Base-by-base conservation (phyloP, 495 filamentous ascomycete genomes). In the Aspergillus cristatus region DNA sequence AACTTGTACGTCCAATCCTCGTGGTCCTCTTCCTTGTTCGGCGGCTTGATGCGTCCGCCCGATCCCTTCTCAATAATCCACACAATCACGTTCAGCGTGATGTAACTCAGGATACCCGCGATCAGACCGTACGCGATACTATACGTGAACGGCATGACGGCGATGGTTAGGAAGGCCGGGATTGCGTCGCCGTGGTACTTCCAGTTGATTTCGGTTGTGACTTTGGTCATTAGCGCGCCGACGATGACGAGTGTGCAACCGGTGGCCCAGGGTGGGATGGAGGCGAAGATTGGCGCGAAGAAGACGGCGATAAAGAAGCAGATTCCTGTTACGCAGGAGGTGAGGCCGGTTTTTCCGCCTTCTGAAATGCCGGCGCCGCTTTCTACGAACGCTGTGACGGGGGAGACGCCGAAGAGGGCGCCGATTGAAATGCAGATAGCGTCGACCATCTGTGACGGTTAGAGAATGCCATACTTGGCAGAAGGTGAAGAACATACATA, bases 231-330 rank as follows among this genome's bases (percentile, higher is more conserved):
- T 69, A 90, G 78, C 20, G 79, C 75, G 22, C 84, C 82, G 37
- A 90, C 82, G 24, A 90, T 73, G 45, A 90, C 73, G 14, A 90
- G 75, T 15, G 85, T 86, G 58, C 78, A 84, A 14, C 84, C 84
- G 3, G 84, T 90, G 1, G 84, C 84, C 83, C 83, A 90, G 0
- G 82, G 74, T 3, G 84, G 84, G 42, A 90, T 89, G 0, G 78
- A 84, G 11, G 84, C 84, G 54, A 89, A 89, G 41, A 90, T 86
- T 1, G 84, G 84, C 0, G 84, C 83, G 55, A 89, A 89, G 70
- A 90, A 90, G 24, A 90, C 74, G 25, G 82, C 71, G 51, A 90
- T 78, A 68, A 90, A 87, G 69, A 90, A 90, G 57, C 80, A 84
- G 35, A 88, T 20, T 18, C 84, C 84, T 0, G 84, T 79, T 30